Evolutionary conservation across 805 yeast genomes (phyloP), one percentile per base, ranked within the genome.

Genomic region (Suhomyces sp.): DNA sequence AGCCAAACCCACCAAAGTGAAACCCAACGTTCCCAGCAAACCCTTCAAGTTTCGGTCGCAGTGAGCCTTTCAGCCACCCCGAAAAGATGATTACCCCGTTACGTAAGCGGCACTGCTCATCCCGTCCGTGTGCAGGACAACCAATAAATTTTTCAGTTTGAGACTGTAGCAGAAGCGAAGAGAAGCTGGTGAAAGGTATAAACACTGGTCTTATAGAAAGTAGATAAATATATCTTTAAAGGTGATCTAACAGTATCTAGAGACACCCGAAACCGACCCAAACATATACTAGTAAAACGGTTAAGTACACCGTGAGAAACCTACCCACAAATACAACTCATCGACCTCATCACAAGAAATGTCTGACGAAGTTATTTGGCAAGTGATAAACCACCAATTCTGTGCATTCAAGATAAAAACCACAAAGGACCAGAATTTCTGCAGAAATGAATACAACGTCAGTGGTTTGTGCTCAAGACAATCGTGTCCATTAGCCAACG

Each of bases 401-500:
- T 94, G 99, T 76, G 89, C 99, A 20, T 94, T 87, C 76, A 93
- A 93, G 72, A 77, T 94, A 61, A 88, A 87, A 64, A 87, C 97
- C 24, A 88, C 89, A 54, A 89, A 89, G 64, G 89, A 84, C 22
- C 97, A 93, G 69, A 87, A 84, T 61, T 94, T 94, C 67, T 94
- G 99, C 73, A 78, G 97, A 67, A 94, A 93, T 67, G 98, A 94
- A 69, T 92, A 89, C 73, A 94, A 94, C 68, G 98, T 93, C 47
- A 83, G 90, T 57, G 99, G 99, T 56, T 78, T 94, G 51, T 94
- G 99, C 69, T 82, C 85, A 50, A 83, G 99, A 63, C 91, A 86
- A 67, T 88, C 97, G 4, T 94, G 99, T 68, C 99, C 99, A 1
- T 75, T 94, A 54, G 99, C 99, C 22, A 94, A 90, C 68, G 89